Conservation (phyloP, 192 early-diverging fungal genomes). For the Backusella psychrophila region DNA sequence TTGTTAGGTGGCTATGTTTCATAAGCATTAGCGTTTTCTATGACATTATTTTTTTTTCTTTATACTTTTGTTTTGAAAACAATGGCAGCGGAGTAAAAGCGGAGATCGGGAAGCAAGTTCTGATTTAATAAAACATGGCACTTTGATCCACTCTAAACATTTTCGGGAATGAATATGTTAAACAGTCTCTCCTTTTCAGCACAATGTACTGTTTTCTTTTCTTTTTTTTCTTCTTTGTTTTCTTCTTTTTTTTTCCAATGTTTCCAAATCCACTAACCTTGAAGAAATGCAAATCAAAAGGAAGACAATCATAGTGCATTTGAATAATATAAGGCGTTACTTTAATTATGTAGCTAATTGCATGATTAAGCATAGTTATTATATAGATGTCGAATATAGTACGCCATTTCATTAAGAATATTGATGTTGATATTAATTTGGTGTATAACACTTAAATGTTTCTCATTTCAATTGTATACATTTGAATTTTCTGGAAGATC, state of each 20-base stretch:
- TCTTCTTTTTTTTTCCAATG: not conserved
- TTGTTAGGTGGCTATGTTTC: not conserved
- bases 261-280: not conserved
- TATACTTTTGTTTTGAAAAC: not conserved
- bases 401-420: not conserved
- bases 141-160: not conserved
- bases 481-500: not conserved
- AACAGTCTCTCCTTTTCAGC: not conserved
- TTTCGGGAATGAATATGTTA: not conserved
- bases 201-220: not conserved
- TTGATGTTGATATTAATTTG: not conserved
- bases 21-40: not conserved
- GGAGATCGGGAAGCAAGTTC: not conserved
- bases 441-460: not conserved
- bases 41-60: not conserved
- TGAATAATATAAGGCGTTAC: not conserved
- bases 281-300: not conserved
- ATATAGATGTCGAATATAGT: not conserved
- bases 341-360: not conserved
- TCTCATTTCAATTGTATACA: not conserved
- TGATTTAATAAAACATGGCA: not conserved
- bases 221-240: not conserved
- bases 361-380: not conserved
- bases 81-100: not conserved
- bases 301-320: not conserved